Evolutionary conservation across 129 eudicot species (phyloP).

Genomic region (Escallonia herrerae): DNA sequence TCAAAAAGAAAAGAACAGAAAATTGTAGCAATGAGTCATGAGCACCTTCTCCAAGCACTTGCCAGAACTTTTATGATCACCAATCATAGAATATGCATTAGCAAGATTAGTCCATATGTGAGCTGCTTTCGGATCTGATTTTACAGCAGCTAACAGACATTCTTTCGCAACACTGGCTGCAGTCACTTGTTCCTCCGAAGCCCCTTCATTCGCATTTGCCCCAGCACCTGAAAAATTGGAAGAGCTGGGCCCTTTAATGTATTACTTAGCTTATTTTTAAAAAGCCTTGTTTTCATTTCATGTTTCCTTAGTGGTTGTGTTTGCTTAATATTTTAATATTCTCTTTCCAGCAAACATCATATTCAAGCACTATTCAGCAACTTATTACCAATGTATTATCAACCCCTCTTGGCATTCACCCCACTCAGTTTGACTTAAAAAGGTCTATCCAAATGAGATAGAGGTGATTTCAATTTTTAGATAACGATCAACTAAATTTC

Average conservation of each 20-base stretch:
- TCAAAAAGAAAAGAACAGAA: not conserved
- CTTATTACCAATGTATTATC: too few species aligned
- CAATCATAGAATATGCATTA: constrained; percentile 69
- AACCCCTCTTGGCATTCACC: too few species aligned
- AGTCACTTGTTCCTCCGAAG: constrained; percentile 47
- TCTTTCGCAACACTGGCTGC: constrained; percentile 81
- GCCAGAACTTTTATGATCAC: constrained; percentile 71
- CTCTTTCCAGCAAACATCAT: too few species aligned
- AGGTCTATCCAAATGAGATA: too few species aligned
- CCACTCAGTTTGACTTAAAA: too few species aligned
- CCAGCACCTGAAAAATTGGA: constrained; percentile 60
- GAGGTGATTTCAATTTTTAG: too few species aligned
- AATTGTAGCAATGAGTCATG: constrained; percentile 9
- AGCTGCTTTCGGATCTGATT: constrained; percentile 73
- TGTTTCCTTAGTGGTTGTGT: too few species aligned
- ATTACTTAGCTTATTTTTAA: not conserved
- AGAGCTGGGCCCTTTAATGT: not conserved
- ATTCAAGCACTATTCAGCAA: too few species aligned
- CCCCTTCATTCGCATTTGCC: constrained; percentile 57
- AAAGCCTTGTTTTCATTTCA: too few species aligned
- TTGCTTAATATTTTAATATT: too few species aligned
- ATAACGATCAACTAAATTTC: too few species aligned
- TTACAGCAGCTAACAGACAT: constrained; percentile 78
- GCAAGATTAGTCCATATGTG: constrained; percentile 92
- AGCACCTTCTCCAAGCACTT: constrained; percentile 92